phyloP scores from a whole-genome alignment of 2,329 filamentous ascomycete genomes.

The Exophiala bonariae region DNA sequence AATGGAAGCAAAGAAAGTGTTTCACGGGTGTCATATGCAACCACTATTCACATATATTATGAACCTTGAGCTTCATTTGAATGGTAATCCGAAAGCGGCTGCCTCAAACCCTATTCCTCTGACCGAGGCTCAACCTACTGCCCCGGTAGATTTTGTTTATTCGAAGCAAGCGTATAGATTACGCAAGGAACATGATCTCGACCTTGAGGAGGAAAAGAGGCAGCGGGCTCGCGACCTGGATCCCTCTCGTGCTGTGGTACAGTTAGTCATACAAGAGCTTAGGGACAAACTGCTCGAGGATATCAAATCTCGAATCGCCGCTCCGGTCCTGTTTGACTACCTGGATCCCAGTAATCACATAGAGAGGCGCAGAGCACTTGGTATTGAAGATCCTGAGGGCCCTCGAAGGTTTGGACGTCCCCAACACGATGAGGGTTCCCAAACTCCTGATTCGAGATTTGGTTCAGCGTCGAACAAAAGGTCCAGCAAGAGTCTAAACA shows the following conservation, averaged over 20 bases:
- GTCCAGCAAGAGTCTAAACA: constrained; percentile 48
- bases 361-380: constrained; percentile 75
- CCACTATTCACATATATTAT: constrained; percentile 90
- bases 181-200: constrained; percentile 73
- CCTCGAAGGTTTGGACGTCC: constrained; percentile 53
- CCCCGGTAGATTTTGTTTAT: constrained; percentile 23
- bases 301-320: constrained; percentile 83
- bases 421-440: constrained; percentile 61
- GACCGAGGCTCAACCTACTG: constrained; percentile 12
- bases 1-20: constrained; percentile 78
- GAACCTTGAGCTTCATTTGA: constrained; percentile 80
- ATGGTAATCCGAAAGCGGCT: constrained; percentile 63
- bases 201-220: constrained; percentile 86
- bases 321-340: constrained; percentile 75
- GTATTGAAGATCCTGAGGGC: constrained; percentile 69
- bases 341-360: constrained; percentile 79
- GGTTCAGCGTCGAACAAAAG: constrained; percentile 36
- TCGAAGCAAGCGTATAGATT: constrained; percentile 43
- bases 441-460: constrained; percentile 61
- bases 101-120: constrained; percentile 33
- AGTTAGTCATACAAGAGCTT: constrained; percentile 76
- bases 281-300: constrained; percentile 84
- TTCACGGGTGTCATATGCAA: constrained; percentile 73
- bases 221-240: constrained; percentile 85
- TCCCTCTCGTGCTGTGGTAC: constrained; percentile 80